Conservation (phyloP, 2,329 filamentous ascomycete genomes). For the Ophiostoma sp. region DNA sequence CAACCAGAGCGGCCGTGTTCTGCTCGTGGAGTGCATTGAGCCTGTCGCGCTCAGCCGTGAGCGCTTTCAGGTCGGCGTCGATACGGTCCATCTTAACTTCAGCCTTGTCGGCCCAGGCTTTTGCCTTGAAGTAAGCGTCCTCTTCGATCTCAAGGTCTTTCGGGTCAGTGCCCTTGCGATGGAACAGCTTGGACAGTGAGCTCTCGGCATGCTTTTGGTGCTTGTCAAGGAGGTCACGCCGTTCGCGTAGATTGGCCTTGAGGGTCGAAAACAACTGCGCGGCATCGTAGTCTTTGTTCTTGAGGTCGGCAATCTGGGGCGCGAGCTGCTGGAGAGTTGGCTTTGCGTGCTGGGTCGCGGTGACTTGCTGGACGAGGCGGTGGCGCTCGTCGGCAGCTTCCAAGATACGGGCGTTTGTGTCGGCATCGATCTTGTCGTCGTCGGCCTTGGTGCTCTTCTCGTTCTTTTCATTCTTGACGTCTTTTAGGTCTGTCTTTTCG, state of each 20-base stretch:
- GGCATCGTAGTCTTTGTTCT: constrained; percentile 2
- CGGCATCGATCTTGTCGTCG: neutral
- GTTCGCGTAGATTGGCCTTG: neutral
- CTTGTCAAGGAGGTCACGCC: constrained; percentile 4
- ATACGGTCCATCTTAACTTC: neutral
- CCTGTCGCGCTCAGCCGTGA: neutral
- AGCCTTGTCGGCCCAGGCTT: neutral
- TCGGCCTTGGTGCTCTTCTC: too few relatives aligned
- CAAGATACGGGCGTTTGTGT: neutral
- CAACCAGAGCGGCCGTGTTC: neutral
- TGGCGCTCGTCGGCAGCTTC: constrained; percentile 12
- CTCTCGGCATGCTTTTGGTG: neutral
- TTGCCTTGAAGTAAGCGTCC: neutral
- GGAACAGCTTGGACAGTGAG: neutral
- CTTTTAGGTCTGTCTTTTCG: neutral
- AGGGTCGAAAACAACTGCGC: neutral
- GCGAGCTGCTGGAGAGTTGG: neutral
- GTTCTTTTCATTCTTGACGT: neutral
- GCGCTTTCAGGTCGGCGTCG: neutral
- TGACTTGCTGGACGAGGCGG: neutral
- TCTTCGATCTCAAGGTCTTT: neutral
- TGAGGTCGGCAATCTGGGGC: constrained; percentile 11
- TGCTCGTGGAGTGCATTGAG: neutral
- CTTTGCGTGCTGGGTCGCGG: constrained; percentile 21
- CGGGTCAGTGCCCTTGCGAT: neutral